Conservation (phyloP, 2,329 filamentous ascomycete genomes). For the Gnomoniopsis smithogilvyi region DNA sequence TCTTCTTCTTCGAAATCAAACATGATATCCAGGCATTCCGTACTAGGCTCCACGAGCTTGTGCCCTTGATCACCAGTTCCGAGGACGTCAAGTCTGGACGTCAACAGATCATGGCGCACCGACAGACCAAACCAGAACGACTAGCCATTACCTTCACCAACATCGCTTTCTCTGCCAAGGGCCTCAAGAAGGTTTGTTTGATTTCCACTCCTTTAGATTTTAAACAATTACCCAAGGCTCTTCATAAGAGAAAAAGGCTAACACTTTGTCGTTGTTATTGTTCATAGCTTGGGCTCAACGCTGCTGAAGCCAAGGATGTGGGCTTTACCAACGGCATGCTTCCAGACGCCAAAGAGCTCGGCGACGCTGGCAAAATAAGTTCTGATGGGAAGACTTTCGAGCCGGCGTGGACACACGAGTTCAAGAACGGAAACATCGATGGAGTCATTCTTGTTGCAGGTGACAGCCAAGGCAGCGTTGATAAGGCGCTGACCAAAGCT, state of each 20-base stretch:
- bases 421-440: conserved; percentile 31
- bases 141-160: conserved; percentile 16
- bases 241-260: neutral
- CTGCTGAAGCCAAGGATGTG: conserved; percentile 27
- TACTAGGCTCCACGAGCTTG: neutral
- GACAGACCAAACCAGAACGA: neutral
- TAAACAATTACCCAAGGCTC: neutral
- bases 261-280: neutral
- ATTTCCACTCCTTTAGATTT: neutral
- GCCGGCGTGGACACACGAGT: conserved; percentile 27
- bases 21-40: neutral
- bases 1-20: conserved; percentile 11
- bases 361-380: conserved; percentile 20
- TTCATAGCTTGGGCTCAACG: conserved; percentile 24
- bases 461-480: conserved; percentile 24
- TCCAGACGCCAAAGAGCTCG: conserved; percentile 25
- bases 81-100: neutral
- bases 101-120: neutral
- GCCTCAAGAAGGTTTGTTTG: conserved; percentile 20
- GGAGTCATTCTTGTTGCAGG: conserved; percentile 33
- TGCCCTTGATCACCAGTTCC: conserved; percentile 3
- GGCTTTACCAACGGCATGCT: conserved; percentile 34
- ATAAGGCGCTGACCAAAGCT: conserved; percentile 26
- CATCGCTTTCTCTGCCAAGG: conserved; percentile 25
- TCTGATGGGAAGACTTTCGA: conserved; percentile 12